These are phyloP conservation scores for Paramecium pentaurelia DNA, from an alignment of 73 alveolate species.

Conservation along the genomic window DNA sequence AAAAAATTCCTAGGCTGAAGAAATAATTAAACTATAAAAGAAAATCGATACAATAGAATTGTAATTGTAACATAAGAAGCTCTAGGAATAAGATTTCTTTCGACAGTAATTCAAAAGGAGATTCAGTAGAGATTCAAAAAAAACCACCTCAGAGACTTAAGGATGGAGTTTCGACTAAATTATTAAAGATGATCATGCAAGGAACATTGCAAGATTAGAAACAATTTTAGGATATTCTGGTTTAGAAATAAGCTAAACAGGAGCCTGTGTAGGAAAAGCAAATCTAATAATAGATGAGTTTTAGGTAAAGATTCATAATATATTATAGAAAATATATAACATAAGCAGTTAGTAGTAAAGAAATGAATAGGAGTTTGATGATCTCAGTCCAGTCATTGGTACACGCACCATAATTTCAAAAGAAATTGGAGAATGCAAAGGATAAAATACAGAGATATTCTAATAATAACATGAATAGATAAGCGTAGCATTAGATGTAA, in stretches of 20 bases:
- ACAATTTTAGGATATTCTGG: neutral
- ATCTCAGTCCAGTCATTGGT: slow-evolving; percentile 21
- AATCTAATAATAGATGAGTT: neutral
- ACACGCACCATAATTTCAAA: neutral
- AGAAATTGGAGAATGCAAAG: neutral
- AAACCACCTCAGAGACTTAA: neutral
- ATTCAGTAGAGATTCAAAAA: neutral
- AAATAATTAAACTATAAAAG: neutral
- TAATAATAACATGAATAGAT: neutral
- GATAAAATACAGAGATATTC: slow-evolving; percentile 8
- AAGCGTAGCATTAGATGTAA: neutral
- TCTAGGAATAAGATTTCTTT: neutral
- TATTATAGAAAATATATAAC: neutral
- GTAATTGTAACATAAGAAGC: neutral
- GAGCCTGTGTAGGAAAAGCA: slow-evolving; percentile 7
- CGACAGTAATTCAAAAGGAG: neutral
- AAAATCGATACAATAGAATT: neutral
- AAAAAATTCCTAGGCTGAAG: slow-evolving; percentile 22
- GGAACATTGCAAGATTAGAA: slow-evolving; percentile 33
- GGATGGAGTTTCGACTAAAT: slow-evolving; percentile 32
- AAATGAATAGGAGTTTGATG: slow-evolving; percentile 3
- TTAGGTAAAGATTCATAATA: neutral
- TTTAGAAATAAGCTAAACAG: neutral
- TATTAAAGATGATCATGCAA: slow-evolving; percentile 37
- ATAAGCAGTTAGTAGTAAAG: neutral